Evolutionary conservation across 2,329 filamentous ascomycete genomes (phyloP).

Genomic region (Alternaria incomplexa): DNA sequence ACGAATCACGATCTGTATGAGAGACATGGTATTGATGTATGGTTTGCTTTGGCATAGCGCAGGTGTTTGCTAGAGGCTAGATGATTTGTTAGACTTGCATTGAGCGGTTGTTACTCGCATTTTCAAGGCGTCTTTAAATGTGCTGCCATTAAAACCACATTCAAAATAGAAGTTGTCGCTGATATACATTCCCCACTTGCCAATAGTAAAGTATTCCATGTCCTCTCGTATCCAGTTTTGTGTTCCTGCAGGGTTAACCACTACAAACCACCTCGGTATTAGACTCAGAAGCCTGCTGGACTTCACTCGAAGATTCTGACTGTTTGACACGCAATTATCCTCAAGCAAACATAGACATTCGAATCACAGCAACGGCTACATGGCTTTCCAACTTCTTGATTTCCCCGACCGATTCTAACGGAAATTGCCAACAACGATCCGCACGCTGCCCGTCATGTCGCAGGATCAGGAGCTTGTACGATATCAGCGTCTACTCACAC

Average conservation of each 20-base stretch:
- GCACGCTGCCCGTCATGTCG: not conserved
- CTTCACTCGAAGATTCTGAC: not conserved
- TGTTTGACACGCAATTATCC: not conserved
- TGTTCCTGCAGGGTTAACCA: not conserved
- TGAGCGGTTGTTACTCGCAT: not conserved
- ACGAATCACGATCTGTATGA: constrained; percentile 3
- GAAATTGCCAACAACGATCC: not conserved
- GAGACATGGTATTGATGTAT: not conserved
- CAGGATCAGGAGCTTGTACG: not conserved
- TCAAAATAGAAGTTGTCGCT: not conserved
- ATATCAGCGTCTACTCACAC: not conserved
- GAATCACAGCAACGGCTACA: not conserved
- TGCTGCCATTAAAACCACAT: not conserved
- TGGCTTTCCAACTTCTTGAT: not conserved
- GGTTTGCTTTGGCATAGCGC: not conserved
- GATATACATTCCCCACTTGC: not conserved
- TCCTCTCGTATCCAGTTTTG: not conserved
- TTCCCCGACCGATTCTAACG: not conserved
- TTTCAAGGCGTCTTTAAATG: not conserved
- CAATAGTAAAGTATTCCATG: not conserved
- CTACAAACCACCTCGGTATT: not conserved
- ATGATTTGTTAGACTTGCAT: not conserved
- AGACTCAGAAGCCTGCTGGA: not conserved
- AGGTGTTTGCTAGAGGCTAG: not conserved
- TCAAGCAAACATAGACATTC: not conserved